Conservation (phyloP, 352 stramenopile species). For the Pythium sukuiense region DNA sequence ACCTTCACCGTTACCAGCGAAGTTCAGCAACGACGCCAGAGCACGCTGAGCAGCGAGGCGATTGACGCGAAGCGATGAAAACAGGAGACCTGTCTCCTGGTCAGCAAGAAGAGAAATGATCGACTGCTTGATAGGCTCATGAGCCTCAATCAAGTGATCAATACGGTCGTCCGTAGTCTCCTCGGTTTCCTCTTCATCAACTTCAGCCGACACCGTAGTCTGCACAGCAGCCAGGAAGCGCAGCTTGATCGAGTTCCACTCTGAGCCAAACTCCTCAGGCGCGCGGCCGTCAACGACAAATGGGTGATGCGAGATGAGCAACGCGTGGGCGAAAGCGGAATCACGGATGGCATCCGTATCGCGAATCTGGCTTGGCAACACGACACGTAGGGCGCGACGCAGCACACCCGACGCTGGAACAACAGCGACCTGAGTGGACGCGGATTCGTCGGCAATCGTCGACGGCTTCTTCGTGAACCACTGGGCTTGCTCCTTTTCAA, state of each 20-base stretch:
- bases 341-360: constrained; percentile 38
- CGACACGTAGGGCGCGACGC: constrained; percentile 55
- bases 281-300: constrained; percentile 67
- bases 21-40: constrained; percentile 73
- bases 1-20: constrained; percentile 77
- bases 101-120: constrained; percentile 52
- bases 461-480: constrained; percentile 24
- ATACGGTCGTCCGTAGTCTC: constrained; percentile 65
- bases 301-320: constrained; percentile 73
- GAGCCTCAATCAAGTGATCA: constrained; percentile 77
- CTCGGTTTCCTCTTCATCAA: constrained; percentile 47
- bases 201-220: constrained; percentile 26
- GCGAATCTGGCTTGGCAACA: constrained; percentile 46
- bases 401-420: constrained; percentile 58
- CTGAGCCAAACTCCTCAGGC: constrained; percentile 44
- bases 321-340: constrained; percentile 45
- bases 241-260: constrained; percentile 67
- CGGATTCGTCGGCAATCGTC: constrained; percentile 28
- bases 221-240: constrained; percentile 47
- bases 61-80: constrained; percentile 44
- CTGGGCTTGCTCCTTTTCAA: constrained; percentile 34
- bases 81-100: constrained; percentile 47
- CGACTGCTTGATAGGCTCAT: constrained; percentile 59
- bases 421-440: constrained; percentile 18
- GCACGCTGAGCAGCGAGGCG: constrained; percentile 65